phyloP scores from a whole-genome alignment of 176 grass and related monocot species.

The Dendrocalamus sinicus region DNA sequence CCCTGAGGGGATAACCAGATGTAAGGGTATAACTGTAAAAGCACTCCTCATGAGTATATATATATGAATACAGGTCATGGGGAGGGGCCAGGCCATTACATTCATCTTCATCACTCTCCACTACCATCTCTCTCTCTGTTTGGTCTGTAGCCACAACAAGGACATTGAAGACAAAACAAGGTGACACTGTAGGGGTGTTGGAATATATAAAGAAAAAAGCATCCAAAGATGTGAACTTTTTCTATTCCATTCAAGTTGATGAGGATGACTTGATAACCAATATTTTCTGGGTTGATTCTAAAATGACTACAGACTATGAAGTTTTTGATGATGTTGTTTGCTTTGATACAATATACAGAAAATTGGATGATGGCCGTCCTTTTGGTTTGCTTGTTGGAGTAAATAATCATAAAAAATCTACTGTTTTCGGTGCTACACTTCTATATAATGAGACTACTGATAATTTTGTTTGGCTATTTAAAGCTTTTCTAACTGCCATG shows the following conservation, averaged over 20 bases:
- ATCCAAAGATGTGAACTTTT: background rate
- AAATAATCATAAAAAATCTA: constrained; percentile 7
- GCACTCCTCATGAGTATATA: too few relatives aligned
- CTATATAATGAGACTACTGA: background rate
- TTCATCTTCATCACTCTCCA: too few relatives aligned
- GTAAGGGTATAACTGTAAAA: too few relatives aligned
- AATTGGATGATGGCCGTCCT: background rate
- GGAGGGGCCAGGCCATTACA: too few relatives aligned
- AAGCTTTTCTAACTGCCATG: background rate
- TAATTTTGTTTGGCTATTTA: constrained; percentile 3
- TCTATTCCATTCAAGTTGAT: constrained; percentile 15
- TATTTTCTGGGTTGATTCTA: constrained; percentile 7
- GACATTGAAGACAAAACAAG: background rate
- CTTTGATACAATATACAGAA: background rate
- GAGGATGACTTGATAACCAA: constrained; percentile 34
- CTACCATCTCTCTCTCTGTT: too few relatives aligned
- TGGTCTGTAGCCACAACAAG: too few relatives aligned
- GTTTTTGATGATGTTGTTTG: background rate
- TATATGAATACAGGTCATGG: too few relatives aligned
- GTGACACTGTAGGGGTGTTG: background rate
- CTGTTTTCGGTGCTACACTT: background rate
- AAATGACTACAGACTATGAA: background rate
- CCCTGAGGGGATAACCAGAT: too few relatives aligned
- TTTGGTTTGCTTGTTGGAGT: constrained; percentile 1
- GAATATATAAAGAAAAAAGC: constrained; percentile 8